These are phyloP conservation scores for Angomonas ambiguus DNA, from an alignment of 208 protist species.

Conservation along the genomic window DNA sequence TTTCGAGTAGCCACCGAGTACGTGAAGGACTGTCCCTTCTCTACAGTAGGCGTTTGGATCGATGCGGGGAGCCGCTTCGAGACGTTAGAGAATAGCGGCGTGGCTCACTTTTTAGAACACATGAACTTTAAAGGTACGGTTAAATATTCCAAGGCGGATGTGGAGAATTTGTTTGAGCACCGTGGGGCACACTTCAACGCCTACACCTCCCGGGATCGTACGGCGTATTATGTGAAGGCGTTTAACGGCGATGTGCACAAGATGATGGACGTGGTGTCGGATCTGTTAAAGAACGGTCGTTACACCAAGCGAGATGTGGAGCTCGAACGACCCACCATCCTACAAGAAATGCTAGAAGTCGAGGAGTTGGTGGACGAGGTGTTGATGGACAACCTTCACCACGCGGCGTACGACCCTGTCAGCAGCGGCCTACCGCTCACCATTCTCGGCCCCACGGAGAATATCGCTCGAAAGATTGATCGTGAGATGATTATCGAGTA, in stretches of 20 bases:
- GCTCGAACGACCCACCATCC: slow-evolving; percentile 93
- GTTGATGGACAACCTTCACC: slow-evolving; percentile 97
- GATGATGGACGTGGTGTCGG: slow-evolving; percentile 95
- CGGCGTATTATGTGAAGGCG: slow-evolving; percentile 95
- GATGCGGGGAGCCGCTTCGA: slow-evolving; percentile 97
- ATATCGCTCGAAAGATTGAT: slow-evolving; percentile 92
- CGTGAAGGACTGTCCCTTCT: slow-evolving; percentile 82
- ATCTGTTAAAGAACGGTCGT: slow-evolving; percentile 95
- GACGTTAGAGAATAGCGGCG: slow-evolving; percentile 95
- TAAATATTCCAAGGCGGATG: slow-evolving; percentile 82
- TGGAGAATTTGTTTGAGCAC: slow-evolving; percentile 95
- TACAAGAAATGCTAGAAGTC: slow-evolving; percentile 96
- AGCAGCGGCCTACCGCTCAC: slow-evolving; percentile 92
- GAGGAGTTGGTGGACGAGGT: slow-evolving; percentile 94
- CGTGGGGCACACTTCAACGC: slow-evolving; percentile 98
- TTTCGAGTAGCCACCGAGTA: slow-evolving; percentile 97
- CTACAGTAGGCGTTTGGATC: slow-evolving; percentile 97
- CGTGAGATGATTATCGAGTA: slow-evolving; percentile 89
- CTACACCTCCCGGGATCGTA: slow-evolving; percentile 98
- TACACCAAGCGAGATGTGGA: slow-evolving; percentile 86
- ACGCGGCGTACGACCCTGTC: slow-evolving; percentile 90
- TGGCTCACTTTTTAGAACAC: slow-evolving; percentile 98
- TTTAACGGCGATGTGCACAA: slow-evolving; percentile 92
- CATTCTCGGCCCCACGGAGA: slow-evolving; percentile 97
- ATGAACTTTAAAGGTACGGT: slow-evolving; percentile 98